A percentile compares a stretch with the other conserved stretches of the same genome.
Evolutionary conservation across 495 filamentous ascomycete genomes (phyloP).

Genomic region (Trichocladium uniseriatum): DNA sequence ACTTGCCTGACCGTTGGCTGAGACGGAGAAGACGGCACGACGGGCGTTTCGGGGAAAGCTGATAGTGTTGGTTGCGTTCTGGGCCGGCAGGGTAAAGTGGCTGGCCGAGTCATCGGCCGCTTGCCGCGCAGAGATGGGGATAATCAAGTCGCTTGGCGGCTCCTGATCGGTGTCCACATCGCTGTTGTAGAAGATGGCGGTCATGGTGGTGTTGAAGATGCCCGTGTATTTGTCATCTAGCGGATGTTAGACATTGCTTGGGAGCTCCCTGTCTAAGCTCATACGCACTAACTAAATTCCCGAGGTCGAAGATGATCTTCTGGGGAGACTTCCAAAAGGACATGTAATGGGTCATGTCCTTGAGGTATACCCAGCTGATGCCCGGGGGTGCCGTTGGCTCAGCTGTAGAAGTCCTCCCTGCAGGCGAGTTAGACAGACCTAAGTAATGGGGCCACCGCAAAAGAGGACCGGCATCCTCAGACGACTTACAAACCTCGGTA

Average conservation of each 20-base stretch:
- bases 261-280: background rate
- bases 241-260: background rate
- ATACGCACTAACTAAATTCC: constrained; percentile 44
- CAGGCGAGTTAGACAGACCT: no score
- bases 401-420: constrained; percentile 70
- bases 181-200: constrained; percentile 61
- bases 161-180: constrained; percentile 29
- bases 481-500: constrained; percentile 59
- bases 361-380: constrained; percentile 67
- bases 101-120: constrained; percentile 48
- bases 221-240: constrained; percentile 69
- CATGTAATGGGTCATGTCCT: constrained; percentile 73
- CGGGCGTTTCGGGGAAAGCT: constrained; percentile 50
- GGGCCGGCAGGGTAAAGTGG: constrained; percentile 57
- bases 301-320: constrained; percentile 76
- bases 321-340: constrained; percentile 57
- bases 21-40: constrained; percentile 66
- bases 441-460: no score
- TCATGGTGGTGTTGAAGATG: constrained; percentile 70
- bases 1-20: constrained; percentile 63
- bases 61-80: constrained; percentile 53
- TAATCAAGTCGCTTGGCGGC: constrained; percentile 54
- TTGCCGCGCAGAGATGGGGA: constrained; percentile 62
- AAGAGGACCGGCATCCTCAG: no score
- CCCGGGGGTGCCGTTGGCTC: constrained; percentile 61